Evolutionary conservation across 2,329 filamentous ascomycete species (phyloP).

Genomic region (Periconia digitata): DNA sequence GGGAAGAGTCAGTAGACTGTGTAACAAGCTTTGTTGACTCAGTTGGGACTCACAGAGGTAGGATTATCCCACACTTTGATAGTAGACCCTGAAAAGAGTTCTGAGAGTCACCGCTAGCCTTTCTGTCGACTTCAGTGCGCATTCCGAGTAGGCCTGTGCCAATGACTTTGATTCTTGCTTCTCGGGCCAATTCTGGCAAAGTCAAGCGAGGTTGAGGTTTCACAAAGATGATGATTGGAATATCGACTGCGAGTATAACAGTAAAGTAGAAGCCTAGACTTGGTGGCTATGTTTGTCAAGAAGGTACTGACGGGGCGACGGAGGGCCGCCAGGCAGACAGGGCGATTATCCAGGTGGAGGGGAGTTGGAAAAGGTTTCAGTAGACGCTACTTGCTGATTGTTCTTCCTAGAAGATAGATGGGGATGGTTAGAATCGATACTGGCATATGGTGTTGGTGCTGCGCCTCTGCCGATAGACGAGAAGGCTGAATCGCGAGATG

Average conservation of each 20-base stretch:
- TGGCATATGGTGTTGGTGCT: constrained; percentile 11
- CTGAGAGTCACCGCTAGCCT: constrained; percentile 28
- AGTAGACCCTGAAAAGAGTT: constrained; percentile 24
- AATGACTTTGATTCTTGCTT: constrained; percentile 21
- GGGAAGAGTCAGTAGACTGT: not conserved
- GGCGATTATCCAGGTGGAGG: constrained; percentile 21
- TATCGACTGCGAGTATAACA: not conserved
- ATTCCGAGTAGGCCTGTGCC: constrained; percentile 27
- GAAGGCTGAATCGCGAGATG: constrained; percentile 26
- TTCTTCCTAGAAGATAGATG: constrained; percentile 24
- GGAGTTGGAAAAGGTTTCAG: constrained; percentile 16
- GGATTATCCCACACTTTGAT: constrained; percentile 28
- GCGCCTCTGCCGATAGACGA: constrained; percentile 22
- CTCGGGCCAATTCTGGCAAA: constrained; percentile 7
- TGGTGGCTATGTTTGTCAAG: not conserved
- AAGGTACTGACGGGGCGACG: not conserved
- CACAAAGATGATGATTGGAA: too few species aligned
- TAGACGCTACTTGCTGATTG: constrained; percentile 19
- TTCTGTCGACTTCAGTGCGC: constrained; percentile 30
- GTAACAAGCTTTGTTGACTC: not conserved
- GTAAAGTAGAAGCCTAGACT: not conserved
- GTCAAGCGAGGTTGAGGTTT: too few species aligned
- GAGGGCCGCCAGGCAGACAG: not conserved
- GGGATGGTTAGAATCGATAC: constrained; percentile 18
- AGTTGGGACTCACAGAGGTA: constrained; percentile 29